Evolutionary conservation across 1,139 yeast genomes (phyloP), one percentile per base, ranked within the genome.

Genomic region (Hyphopichia burtonii): DNA sequence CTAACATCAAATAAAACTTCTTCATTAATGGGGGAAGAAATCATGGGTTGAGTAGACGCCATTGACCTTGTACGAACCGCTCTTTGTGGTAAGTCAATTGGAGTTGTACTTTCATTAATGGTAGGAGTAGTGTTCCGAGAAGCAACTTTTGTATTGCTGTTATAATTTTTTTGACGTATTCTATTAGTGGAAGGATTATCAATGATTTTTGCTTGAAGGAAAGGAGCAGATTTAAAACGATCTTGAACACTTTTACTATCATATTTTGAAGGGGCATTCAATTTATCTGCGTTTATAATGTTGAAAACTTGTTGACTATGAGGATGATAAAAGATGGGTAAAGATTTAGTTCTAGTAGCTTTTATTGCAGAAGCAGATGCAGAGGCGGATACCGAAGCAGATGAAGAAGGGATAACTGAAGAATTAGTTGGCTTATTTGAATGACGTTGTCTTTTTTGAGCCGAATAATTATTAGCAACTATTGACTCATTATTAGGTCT

Each of bases 321-420:
- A 5, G 70, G 68, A 41, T 68, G 69, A 37, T 65, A 73, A 65
- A 79, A 80, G 2, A 74, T 72, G 3, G 86, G 86, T 39, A 82
- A 61, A 0, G 86, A 82, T 49, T 79, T 81, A 1, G 87, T 82
- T 54, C 87, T 68, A n/a, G 78, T 74, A 8, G 87, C 87, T 58
- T 78, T 80, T 7, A 69, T 66, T 8, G 53, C 74, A 9, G 43
- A 32, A 2, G 55, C 49, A 15, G 56, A 74, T 12, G 44, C 23
- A 15, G 54, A 37, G 8, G 54, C 41, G 2, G 45, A 17, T 12
- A 39, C 17, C 5, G 41, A 15, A 34, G 37, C 20, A 7, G 18
- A 34, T 5, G 19, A 20, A 3, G 30, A 17, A 23, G 39, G 45
- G 14, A 6, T 12, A n/a, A 8, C 31, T 3, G 37, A 15, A 1